Conservation (phyloP, 2,329 filamentous ascomycete species). For the Beauveria brongniartii region DNA sequence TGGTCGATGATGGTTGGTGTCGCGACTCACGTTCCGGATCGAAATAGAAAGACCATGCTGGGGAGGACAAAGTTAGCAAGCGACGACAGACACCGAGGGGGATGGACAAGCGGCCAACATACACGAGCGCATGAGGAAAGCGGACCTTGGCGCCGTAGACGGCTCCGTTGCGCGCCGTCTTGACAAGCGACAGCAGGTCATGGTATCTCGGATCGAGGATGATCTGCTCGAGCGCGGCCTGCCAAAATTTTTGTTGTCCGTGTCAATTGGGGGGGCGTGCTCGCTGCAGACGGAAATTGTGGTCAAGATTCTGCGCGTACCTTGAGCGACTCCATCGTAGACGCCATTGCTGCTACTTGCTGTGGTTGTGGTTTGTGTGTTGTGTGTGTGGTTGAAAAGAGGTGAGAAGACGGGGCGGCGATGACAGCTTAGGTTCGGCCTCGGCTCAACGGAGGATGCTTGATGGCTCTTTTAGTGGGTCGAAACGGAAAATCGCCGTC, state of each 20-base stretch:
- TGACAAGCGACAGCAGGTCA: constrained; percentile 75
- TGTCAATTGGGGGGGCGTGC: not conserved
- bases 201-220: constrained; percentile 79
- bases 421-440: too few relatives aligned
- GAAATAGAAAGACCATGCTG: constrained; percentile 95
- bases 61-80: not conserved
- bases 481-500: too few relatives aligned
- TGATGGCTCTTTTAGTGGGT: too few relatives aligned
- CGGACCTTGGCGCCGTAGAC: constrained; percentile 97
- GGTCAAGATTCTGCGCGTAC: constrained; percentile 15
- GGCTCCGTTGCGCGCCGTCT: constrained; percentile 91
- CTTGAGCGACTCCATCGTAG: constrained; percentile 22
- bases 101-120: constrained; percentile 17
- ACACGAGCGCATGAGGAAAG: constrained; percentile 93
- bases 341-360: constrained; percentile 18
- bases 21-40: constrained; percentile 68
- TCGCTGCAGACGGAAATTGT: not conserved
- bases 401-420: too few relatives aligned
- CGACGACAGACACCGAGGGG: constrained; percentile 29
- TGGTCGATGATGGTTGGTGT: constrained; percentile 7
- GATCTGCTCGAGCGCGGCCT: constrained; percentile 67
- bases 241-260: not conserved
- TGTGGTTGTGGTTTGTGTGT: not conserved
- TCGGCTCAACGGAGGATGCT: too few relatives aligned
- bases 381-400: not conserved